These are phyloP conservation scores for Cyclaneusma minus DNA, from an alignment of 2,329 filamentous ascomycete genomes.

Conservation along the genomic window DNA sequence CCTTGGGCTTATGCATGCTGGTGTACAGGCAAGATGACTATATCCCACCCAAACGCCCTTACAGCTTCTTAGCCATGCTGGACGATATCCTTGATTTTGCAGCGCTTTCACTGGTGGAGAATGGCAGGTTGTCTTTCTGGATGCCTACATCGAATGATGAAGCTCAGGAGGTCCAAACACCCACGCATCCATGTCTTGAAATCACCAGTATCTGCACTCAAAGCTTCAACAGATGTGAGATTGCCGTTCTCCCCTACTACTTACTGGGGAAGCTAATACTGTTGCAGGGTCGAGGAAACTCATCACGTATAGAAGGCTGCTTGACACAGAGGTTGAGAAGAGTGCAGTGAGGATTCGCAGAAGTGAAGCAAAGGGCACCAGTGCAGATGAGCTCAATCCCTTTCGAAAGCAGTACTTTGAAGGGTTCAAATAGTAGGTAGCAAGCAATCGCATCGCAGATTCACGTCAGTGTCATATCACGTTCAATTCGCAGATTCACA, in stretches of 20 bases:
- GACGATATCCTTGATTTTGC: constrained; percentile 81
- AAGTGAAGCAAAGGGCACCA: constrained; percentile 25
- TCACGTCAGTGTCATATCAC: too few species aligned
- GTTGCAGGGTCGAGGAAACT: constrained; percentile 66
- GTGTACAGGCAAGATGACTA: constrained; percentile 42
- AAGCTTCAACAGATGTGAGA: constrained; percentile 72
- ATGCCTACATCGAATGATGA: constrained; percentile 84
- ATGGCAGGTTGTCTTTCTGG: constrained; percentile 82
- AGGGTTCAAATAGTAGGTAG: constrained; percentile 26
- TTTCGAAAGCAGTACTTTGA: constrained; percentile 40
- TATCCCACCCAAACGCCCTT: constrained; percentile 78
- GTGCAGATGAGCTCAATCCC: constrained; percentile 50
- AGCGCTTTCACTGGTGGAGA: constrained; percentile 56
- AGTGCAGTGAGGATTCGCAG: constrained; percentile 12
- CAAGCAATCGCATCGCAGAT: too few species aligned
- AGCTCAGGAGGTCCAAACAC: constrained; percentile 60
- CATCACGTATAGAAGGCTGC: constrained; percentile 67
- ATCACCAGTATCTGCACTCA: constrained; percentile 68
- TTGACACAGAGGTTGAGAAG: constrained; percentile 36
- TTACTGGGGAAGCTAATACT: not conserved
- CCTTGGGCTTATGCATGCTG: not conserved
- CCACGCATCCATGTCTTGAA: constrained; percentile 60
- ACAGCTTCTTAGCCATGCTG: constrained; percentile 81
- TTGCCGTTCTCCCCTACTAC: not conserved
- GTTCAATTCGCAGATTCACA: too few species aligned